phyloP scores from a whole-genome alignment of 2,329 filamentous ascomycete species.

The Cordyceps tenuipes region DNA sequence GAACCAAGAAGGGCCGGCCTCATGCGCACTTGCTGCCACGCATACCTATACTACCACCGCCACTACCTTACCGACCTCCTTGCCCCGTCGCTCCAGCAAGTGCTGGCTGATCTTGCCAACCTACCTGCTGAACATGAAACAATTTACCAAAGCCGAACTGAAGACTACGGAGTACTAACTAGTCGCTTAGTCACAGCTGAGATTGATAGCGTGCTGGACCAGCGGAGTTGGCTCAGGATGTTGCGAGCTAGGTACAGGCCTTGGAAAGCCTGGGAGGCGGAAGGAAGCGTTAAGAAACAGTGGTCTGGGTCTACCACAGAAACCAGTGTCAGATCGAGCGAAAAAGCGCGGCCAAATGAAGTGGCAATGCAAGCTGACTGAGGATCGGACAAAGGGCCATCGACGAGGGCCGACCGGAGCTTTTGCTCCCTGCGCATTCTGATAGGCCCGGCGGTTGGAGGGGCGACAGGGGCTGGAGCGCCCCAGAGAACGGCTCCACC shows the following conservation, averaged over 20 bases:
- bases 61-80: too few species aligned
- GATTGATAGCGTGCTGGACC: background rate
- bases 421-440: slow-evolving; percentile 8
- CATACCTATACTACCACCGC: background rate
- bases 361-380: background rate
- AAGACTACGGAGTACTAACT: background rate
- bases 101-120: too few species aligned
- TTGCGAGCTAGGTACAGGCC: background rate
- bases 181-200: background rate
- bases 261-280: background rate
- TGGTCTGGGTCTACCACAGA: background rate
- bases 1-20: background rate
- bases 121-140: too few species aligned
- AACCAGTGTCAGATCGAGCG: background rate
- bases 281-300: background rate
- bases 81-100: too few species aligned
- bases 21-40: background rate
- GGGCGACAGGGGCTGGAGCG: background rate
- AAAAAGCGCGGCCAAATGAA: background rate
- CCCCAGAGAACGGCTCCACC: slow-evolving; percentile 6
- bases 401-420: slow-evolving; percentile 4
- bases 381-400: background rate
- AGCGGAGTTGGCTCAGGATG: background rate
- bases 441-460: slow-evolving; percentile 6
- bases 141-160: background rate